These are phyloP conservation scores for Penicillium sp. DNA, from an alignment of 2,329 filamentous ascomycete species.

Conservation along the genomic window DNA sequence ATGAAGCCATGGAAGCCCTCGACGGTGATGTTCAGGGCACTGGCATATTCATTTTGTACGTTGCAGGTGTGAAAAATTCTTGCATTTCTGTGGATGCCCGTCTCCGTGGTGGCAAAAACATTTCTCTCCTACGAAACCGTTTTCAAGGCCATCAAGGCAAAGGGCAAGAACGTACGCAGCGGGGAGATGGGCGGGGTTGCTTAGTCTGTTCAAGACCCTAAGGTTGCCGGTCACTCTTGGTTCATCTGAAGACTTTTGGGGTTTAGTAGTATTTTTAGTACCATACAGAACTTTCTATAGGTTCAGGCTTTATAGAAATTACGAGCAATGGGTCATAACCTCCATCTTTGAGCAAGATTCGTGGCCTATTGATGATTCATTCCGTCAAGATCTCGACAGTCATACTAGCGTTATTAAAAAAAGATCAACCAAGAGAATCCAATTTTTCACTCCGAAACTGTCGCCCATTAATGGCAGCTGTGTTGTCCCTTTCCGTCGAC, in stretches of 20 bases:
- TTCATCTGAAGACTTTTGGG: background rate
- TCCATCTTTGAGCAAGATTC: background rate
- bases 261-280: background rate
- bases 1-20: too few species aligned
- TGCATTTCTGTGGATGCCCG: too few species aligned
- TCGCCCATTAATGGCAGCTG: slow-evolving; percentile 14
- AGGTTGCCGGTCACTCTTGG: background rate
- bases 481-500: slow-evolving; percentile 4
- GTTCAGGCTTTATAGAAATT: background rate
- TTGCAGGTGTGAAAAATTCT: too few species aligned
- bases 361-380: background rate
- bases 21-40: too few species aligned
- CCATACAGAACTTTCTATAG: too few species aligned
- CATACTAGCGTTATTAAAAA: background rate
- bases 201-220: too few species aligned
- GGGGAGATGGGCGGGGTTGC: too few species aligned
- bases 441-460: background rate
- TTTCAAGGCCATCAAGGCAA: too few species aligned
- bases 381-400: background rate
- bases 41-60: too few species aligned
- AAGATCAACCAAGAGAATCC: background rate
- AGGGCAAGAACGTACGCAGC: too few species aligned
- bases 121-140: too few species aligned
- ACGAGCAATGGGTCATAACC: background rate
- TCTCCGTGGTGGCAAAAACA: too few species aligned